Evolutionary conservation across 306 rosid genomes (phyloP), one percentile per base, ranked within the genome.

Genomic region (Coriaria nepalensis): DNA sequence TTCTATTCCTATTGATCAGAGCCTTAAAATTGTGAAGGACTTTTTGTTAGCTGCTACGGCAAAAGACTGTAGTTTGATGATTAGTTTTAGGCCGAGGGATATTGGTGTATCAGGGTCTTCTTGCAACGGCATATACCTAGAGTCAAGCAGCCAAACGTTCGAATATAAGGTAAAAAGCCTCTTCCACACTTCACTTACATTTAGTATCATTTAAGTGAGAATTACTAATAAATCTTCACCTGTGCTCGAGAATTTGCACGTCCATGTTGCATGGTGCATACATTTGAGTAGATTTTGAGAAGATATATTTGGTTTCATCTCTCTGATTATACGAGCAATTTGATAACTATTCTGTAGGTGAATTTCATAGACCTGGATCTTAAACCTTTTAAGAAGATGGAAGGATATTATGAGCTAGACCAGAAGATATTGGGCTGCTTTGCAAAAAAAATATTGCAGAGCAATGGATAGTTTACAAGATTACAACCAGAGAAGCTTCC

Each of bases 61-160:
- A 35, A 90, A 85, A 68, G 95, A 85, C 79, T 90, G 93, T 68
- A 90, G 98, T 73, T 69, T 90, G 75, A 77, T 79, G 73, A 61
- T 90, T 53, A 65, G 82, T 65, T 90, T 90, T 54, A 79, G 78
- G 73, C 85, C 67, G 40, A 65, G 68, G 65, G 66, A 59, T 65
- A 69, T 47, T 41, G 79, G 68, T 43, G 64, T 54, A 48, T 56
- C 57, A 38, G 78, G 53, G 66, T 70, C 86, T 65, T 36, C 51
- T 32, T 56, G 45, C 59, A 56, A 52, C 67, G 74, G 52, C 9
- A 45, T 82, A 73, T 68, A 62, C 62, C 64, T 85, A 29, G 62
- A 79, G 56, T 75, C 95, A 56, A 77, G 81, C 52, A 61, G 67
- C 60, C 98, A 90, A 71, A 64, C 59, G 57, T 85, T 75, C 52